Evolutionary conservation across 108 stramenopile genomes (phyloP), one percentile per base, ranked within the genome.

Genomic region (Epipyxis sp.): DNA sequence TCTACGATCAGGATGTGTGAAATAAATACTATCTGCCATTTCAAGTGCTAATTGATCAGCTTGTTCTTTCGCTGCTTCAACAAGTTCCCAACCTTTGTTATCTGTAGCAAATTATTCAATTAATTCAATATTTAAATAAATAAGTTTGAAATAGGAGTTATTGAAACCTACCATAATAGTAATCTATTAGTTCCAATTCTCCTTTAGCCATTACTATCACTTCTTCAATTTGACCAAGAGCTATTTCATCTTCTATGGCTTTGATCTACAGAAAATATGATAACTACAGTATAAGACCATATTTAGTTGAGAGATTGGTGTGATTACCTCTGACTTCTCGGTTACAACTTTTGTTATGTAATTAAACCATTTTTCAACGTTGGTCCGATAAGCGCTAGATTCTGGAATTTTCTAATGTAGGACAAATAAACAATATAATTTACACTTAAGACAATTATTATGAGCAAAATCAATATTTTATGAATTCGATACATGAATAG

Each of bases 201-300:
- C 78, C 42, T 25, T 85, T 76, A 20, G 82, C 86, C 59, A 80
- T 76, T 13, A 54, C 43, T 3, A 87, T 59, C 37, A 87, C 83
- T 80, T 87, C 86, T 69, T 87, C 86, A 42, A 87, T 57, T 69
- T 86, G 85, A 37, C 85, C 85, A 25, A 42, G 35, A 77, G 83
- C 84, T 43, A 86, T 86, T 81, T 82, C 81, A 16, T 86, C 78
- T 46, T 87, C 86, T 62, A 87, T 84, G 25, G 78, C n/a, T 76
- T 81, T 83, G 50, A 81, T 79, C 79, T 65, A 37, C 34, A 20
- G 10, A 65, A 10, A 27, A 65, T 10, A 6, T 32, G 16, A 57
- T 25, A 16, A 57, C 20, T 16, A 20, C 54, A 57, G 20, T 25
- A 57, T 20, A 57, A 25, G 54, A 25, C 54, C 54, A 20, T 57